Conservation (phyloP, 495 filamentous ascomycete species). For the Pseudomonodictys pantanalensis region DNA sequence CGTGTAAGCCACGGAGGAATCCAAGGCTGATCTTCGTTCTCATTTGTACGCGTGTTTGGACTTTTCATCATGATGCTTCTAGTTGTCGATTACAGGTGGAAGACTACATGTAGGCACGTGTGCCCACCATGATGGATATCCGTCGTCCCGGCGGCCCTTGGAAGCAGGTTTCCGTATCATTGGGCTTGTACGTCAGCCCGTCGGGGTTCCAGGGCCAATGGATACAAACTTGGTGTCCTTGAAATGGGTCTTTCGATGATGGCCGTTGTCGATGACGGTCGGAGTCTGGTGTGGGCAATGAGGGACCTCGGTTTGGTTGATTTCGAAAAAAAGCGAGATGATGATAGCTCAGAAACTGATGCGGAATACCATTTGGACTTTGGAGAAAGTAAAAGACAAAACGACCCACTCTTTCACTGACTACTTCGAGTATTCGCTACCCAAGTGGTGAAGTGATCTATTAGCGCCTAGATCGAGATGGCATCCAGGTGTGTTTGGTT, state of each 20-base stretch:
- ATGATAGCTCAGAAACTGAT: no score
- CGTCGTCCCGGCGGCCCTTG: conserved; percentile 71
- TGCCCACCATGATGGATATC: conserved; percentile 65
- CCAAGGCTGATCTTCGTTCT: background rate
- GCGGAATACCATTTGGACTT: no score
- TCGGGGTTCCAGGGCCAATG: conserved; percentile 13
- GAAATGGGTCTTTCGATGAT: conserved; percentile 44
- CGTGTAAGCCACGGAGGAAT: background rate
- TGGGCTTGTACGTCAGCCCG: conserved; percentile 54
- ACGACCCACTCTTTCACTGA: no score
- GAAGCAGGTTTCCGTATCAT: conserved; percentile 62
- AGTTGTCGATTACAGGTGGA: no score
- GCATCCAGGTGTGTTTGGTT: no score
- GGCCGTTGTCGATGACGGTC: conserved; percentile 65
- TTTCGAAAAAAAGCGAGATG: background rate
- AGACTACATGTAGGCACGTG: conserved; percentile 2
- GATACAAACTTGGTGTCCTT: conserved; percentile 49
- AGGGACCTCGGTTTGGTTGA: conserved; percentile 25
- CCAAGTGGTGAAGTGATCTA: no score
- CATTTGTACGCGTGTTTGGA: background rate
- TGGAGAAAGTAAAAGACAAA: no score
- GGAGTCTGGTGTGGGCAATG: conserved; percentile 19
- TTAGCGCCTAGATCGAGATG: no score
- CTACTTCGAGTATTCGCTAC: no score
- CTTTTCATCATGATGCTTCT: no score